Base-by-base conservation (phyloP, 441 rosid species). In the Erodium moschatum region DNA sequence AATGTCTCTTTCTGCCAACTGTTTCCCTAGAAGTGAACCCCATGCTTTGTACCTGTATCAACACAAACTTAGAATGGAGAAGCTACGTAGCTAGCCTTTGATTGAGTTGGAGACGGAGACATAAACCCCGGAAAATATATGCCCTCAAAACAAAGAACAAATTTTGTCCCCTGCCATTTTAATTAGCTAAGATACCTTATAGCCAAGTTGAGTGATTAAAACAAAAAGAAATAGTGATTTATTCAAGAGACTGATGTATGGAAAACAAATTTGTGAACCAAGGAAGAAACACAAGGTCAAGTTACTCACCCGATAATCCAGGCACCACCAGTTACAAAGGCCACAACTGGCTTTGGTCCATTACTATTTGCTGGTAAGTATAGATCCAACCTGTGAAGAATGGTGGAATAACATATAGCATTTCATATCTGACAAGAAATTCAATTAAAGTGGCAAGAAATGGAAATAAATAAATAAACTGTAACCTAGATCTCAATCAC, bases 321-420 rank as follows among this genome's bases (percentile, higher is more conserved):
- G 50, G 97, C 98, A 72, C 98, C 98, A 69, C 98, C 98, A 24
- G 98, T 94, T 58, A 94, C 96, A 75, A 91, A 91, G 69, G 84
- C 87, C 62, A 94, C 96, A 67, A 89, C 98, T 54, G 98, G 97
- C 81, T 88, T 91, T 11, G 73, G 80, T 38, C 85, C 89, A 76
- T 83, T 83, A 61, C 2, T 77, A 64, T 74, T 81, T 74, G 78
- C 76, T 4, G 98, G 98, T 73, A 94, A 71, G 80, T 89, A 84
- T 67, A 89, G 81, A 84, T 94, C 98, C 84, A 94, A 76, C 86
- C 98, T 94, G 76, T 69, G 69, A 78, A 72, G 66, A 69, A 16
- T 42, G 52, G 48, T 52, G 72, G 72, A 68, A 48, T 20, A 29
- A 8, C 63, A 13, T 71, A 29, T 11, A 67, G 63, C 56, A 60